These are phyloP conservation scores for Ophiocordyceps camponoti-rufipedis DNA, from an alignment of 2,329 filamentous ascomycete genomes.

Conservation along the genomic window DNA sequence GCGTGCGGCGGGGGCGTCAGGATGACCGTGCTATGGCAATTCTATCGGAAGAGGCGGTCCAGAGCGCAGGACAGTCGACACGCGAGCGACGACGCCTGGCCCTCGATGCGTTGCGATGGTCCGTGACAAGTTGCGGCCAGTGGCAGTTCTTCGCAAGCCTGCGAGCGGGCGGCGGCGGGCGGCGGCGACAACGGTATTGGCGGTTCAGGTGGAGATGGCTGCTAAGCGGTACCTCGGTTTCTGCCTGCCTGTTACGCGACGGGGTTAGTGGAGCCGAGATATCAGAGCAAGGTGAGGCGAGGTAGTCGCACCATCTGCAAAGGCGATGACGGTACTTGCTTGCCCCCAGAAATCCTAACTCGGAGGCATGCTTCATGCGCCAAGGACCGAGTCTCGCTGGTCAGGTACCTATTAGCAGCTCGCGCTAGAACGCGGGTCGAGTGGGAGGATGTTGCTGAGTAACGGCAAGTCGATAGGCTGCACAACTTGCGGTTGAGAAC, in stretches of 20 bases:
- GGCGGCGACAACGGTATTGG: not conserved
- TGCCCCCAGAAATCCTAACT: not conserved
- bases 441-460: not conserved
- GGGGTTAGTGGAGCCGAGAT: not conserved
- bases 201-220: not conserved
- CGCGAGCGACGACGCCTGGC: not conserved
- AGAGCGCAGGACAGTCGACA: not conserved
- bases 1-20: not conserved
- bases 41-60: not conserved
- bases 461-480: not conserved
- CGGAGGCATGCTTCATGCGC: not conserved
- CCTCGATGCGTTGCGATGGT: not conserved
- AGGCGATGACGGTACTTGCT: not conserved
- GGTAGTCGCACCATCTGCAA: not conserved
- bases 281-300: not conserved
- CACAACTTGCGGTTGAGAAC: too few species aligned
- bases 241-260: not conserved
- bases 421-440: not conserved
- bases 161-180: not conserved
- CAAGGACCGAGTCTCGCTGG: not conserved
- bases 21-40: not conserved
- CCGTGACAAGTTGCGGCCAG: not conserved
- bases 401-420: not conserved
- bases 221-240: not conserved
- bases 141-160: not conserved